phyloP scores from a whole-genome alignment of 1,139 yeast genomes.

The Geotrichum europaeum region DNA sequence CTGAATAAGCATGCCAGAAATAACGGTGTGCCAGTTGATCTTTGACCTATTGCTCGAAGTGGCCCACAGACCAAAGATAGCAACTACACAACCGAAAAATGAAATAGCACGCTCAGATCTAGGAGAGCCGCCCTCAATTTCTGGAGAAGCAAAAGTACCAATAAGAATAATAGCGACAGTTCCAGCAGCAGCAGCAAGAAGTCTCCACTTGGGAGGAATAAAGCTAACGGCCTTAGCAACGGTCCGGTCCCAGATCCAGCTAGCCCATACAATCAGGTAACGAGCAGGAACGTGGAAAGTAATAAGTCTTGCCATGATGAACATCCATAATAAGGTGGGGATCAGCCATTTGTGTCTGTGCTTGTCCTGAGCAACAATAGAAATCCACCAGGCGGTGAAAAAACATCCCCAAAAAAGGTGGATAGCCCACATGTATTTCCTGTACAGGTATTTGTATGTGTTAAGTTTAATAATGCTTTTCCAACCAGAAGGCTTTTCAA shows the following conservation, averaged over 20 bases:
- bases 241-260: slow-evolving; percentile 41
- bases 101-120: slow-evolving; percentile 55
- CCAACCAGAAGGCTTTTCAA: not conserved
- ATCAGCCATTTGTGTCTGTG: slow-evolving; percentile 57
- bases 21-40: slow-evolving; percentile 58
- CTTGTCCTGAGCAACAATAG: slow-evolving; percentile 49
- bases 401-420: slow-evolving; percentile 36
- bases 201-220: slow-evolving; percentile 40
- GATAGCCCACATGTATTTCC: slow-evolving; percentile 25
- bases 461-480: not conserved
- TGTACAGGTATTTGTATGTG: not conserved
- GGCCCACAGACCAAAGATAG: slow-evolving; percentile 42
- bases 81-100: slow-evolving; percentile 53
- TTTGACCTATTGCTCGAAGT: slow-evolving; percentile 45
- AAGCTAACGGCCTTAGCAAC: slow-evolving; percentile 38
- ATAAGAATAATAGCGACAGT: slow-evolving; percentile 43
- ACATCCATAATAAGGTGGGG: slow-evolving; percentile 54
- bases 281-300: slow-evolving; percentile 48
- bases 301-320: slow-evolving; percentile 49
- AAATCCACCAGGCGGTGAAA: slow-evolving; percentile 65
- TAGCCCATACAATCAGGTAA: slow-evolving; percentile 28
- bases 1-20: slow-evolving; percentile 58
- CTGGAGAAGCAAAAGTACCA: slow-evolving; percentile 46
- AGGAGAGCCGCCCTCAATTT: slow-evolving; percentile 8
- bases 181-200: slow-evolving; percentile 41